phyloP scores from a whole-genome alignment of 2,329 filamentous ascomycete species.

The Microdochium bolleyi region DNA sequence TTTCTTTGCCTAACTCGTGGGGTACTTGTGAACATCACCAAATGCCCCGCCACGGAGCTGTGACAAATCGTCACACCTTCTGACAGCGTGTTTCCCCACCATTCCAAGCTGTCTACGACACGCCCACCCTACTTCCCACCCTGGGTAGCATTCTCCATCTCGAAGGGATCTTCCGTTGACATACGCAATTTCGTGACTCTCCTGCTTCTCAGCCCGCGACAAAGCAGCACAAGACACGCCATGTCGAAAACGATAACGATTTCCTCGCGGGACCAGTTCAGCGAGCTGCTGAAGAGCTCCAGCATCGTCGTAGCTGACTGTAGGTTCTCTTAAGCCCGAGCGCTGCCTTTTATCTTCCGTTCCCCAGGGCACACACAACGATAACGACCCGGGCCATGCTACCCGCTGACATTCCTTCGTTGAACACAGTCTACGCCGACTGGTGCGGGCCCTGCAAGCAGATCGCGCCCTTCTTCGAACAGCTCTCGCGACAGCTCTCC shows the following conservation, averaged over 20 bases:
- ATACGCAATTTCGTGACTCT: not conserved
- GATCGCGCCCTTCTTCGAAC: constrained; percentile 77
- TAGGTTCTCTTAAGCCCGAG: constrained; percentile 40
- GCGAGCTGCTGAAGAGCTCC: constrained; percentile 59
- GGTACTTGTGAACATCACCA: too few species aligned
- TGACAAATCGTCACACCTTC: too few species aligned
- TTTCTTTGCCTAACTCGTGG: too few species aligned
- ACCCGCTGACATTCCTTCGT: constrained; percentile 9
- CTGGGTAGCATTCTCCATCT: too few species aligned
- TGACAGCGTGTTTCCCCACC: too few species aligned
- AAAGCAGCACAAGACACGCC: constrained; percentile 11
- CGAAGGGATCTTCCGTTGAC: too few species aligned
- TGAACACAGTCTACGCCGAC: constrained; percentile 68
- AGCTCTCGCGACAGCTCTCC: constrained; percentile 64
- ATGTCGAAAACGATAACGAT: constrained; percentile 40
- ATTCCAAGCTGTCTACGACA: too few species aligned
- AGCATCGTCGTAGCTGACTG: constrained; percentile 83
- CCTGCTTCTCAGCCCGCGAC: not conserved
- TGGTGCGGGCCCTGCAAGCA: constrained; percentile 80
- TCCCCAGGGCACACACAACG: constrained; percentile 2
- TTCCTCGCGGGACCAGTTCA: constrained; percentile 54
- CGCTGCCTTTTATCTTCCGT: not conserved
- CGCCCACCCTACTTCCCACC: too few species aligned
- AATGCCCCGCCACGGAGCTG: too few species aligned
- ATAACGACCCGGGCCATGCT: constrained; percentile 1